Percentiles rank a stretch among this genome's conserved stretches.
Evolutionary conservation across 1,284 basidiomycete genomes (phyloP).

Genomic region (Rugosomyces carneus): DNA sequence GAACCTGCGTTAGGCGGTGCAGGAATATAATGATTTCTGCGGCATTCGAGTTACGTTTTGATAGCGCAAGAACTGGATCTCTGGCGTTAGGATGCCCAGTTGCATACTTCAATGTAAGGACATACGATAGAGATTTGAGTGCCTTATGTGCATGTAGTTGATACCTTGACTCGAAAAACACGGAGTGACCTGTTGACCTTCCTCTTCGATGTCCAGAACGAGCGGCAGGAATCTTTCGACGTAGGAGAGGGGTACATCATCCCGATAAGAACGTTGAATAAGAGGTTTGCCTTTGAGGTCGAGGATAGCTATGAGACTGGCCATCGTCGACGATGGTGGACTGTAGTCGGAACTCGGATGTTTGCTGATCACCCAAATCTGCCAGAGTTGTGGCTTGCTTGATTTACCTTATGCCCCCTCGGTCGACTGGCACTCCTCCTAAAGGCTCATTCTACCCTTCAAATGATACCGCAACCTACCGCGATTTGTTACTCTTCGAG

Average conservation of each 20-base stretch:
- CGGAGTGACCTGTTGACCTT: slow-evolving; percentile 89
- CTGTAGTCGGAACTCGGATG: not conserved
- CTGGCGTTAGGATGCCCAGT: not conserved
- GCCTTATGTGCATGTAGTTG: slow-evolving; percentile 98
- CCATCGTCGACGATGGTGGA: slow-evolving; percentile 31
- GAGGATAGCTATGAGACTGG: slow-evolving; percentile 82
- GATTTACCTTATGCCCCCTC: slow-evolving; percentile 29
- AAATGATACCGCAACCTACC: slow-evolving; percentile 71
- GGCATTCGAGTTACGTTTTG: slow-evolving; percentile 94
- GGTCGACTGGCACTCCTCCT: slow-evolving; percentile 27
- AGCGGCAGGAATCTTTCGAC: slow-evolving; percentile 95
- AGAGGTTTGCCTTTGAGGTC: slow-evolving; percentile 98
- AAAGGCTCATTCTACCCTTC: slow-evolving; percentile 53
- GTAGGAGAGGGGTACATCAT: slow-evolving; percentile 86
- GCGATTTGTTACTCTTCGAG: slow-evolving; percentile 91
- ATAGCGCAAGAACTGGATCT: slow-evolving; percentile 81
- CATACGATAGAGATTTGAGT: slow-evolving; percentile 95
- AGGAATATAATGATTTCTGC: slow-evolving; percentile 97
- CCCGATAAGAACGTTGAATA: slow-evolving; percentile 96
- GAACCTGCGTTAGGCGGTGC: slow-evolving; percentile 83
- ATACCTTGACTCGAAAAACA: slow-evolving; percentile 93
- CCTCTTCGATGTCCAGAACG: slow-evolving; percentile 95
- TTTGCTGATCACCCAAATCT: not conserved
- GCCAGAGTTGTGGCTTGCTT: not conserved
- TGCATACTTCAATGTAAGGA: slow-evolving; percentile 15